phyloP scores from a whole-genome alignment of 495 filamentous ascomycete species.

The Tuber calosporum region DNA sequence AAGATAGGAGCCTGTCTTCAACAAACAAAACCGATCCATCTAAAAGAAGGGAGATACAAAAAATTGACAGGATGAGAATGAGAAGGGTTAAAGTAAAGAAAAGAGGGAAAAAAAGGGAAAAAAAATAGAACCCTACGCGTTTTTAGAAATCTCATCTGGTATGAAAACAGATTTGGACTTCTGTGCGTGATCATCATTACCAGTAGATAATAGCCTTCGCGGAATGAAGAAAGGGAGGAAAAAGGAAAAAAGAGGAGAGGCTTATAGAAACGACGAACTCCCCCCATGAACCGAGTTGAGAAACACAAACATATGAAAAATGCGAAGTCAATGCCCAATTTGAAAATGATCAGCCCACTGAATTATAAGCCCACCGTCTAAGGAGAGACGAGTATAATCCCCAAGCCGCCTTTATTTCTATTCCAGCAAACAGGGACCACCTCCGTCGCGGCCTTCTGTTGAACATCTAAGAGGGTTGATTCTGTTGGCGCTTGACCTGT shows the following conservation, averaged over 20 bases:
- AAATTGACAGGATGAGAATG: constrained; percentile 1
- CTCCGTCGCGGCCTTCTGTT: constrained; percentile 21
- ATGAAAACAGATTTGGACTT: constrained; percentile 24
- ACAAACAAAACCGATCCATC: constrained; percentile 31
- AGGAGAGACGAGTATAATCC: constrained; percentile 34
- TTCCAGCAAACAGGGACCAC: constrained; percentile 29
- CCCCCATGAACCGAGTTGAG: constrained; percentile 38
- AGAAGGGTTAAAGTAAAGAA: constrained; percentile 19
- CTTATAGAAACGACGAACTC: constrained; percentile 39
- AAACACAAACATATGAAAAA: constrained; percentile 40
- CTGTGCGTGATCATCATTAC: constrained; percentile 28
- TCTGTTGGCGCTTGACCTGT: constrained; percentile 82
- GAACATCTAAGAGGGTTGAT: constrained; percentile 33
- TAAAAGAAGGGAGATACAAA: constrained; percentile 18
- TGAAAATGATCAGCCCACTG: constrained; percentile 31
- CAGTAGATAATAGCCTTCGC: constrained; percentile 26
- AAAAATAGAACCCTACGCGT: constrained; percentile 22
- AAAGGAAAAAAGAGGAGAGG: constrained; percentile 32
- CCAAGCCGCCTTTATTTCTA: constrained; percentile 33
- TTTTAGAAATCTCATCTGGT: constrained; percentile 26
- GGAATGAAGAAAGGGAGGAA: constrained; percentile 22
- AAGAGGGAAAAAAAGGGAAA: constrained; percentile 25
- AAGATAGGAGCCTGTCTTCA: constrained; percentile 39
- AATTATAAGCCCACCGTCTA: constrained; percentile 36
- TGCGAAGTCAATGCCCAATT: constrained; percentile 38